A percentile compares a stretch with the other conserved stretches of the same genome.
phyloP scores from a whole-genome alignment of 306 rosid species.

The apple (Malus domestica) region ASM211411v1 NC_041799.1:11065501-11066000 shows the following conservation, averaged over 20 bases:
- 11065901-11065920: too few species aligned
- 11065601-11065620: too few species aligned
- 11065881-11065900: too few species aligned
- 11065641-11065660: too few species aligned
- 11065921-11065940: too few species aligned
- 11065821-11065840: neutral
- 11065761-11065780: neutral
- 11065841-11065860: neutral
- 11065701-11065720: neutral
- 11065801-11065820: neutral
- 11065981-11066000: too few species aligned
- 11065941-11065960: too few species aligned
- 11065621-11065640: accelerated
- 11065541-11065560: neutral
- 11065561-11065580: neutral
- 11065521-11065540: neutral
- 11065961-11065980: too few species aligned
- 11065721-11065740: neutral
- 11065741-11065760: too few species aligned
- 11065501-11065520: neutral
- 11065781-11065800: neutral
- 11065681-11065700: neutral
- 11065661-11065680: conserved; percentile 21
- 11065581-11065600: neutral
- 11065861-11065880: too few species aligned